Evolutionary conservation across 2,329 filamentous ascomycete species (phyloP).

Genomic region (Dactylella cylindrospora): DNA sequence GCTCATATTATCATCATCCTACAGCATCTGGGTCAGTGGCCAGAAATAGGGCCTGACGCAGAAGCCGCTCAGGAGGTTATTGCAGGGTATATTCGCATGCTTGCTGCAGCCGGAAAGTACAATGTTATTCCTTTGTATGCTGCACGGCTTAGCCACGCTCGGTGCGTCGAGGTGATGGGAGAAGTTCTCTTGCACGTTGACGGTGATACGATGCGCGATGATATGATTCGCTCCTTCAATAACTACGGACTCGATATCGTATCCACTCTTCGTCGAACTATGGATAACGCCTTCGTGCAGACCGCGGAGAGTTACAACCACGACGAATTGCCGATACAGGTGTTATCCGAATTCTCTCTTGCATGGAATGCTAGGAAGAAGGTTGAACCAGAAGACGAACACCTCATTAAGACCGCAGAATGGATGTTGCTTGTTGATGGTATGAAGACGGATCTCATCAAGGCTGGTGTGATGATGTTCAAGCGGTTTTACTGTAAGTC

Average conservation of each 20-base stretch:
- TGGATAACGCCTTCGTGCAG: constrained; percentile 60
- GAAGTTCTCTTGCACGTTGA: constrained; percentile 74
- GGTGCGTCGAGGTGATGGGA: constrained; percentile 71
- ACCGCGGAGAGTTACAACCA: constrained; percentile 50
- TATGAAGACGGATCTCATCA: constrained; percentile 70
- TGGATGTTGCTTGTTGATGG: constrained; percentile 78
- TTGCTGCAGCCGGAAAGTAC: constrained; percentile 71
- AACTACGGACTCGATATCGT: constrained; percentile 71
- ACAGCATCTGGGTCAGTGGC: constrained; percentile 60
- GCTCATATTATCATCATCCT: constrained; percentile 71
- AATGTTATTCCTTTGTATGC: constrained; percentile 86
- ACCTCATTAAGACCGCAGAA: constrained; percentile 75
- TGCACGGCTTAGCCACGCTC: constrained; percentile 68
- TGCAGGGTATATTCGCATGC: constrained; percentile 75
- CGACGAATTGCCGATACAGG: constrained; percentile 39
- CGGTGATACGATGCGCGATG: constrained; percentile 64
- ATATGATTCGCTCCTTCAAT: constrained; percentile 72
- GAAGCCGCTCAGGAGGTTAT: constrained; percentile 68
- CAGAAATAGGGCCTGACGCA: constrained; percentile 52
- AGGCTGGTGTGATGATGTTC: constrained; percentile 70
- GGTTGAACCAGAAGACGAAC: constrained; percentile 65
- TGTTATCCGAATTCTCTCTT: constrained; percentile 59
- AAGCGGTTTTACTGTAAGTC: constrained; percentile 78
- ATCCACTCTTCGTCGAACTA: constrained; percentile 65
- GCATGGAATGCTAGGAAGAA: constrained; percentile 68